phyloP scores from a whole-genome alignment of 2,329 filamentous ascomycete genomes.

The Aspergillus flavus region DNA sequence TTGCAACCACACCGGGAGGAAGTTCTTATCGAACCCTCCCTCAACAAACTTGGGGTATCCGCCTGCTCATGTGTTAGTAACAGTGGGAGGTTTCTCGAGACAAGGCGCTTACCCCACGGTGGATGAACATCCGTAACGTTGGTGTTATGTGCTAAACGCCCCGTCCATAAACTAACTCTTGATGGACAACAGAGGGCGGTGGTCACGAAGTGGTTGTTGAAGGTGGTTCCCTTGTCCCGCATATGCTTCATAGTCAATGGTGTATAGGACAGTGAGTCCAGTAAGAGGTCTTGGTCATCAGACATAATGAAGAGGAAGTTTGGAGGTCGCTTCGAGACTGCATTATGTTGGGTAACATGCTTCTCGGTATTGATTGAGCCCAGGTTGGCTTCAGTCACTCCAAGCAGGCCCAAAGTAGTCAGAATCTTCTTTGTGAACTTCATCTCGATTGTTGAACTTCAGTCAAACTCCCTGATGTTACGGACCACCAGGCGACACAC shows the following conservation, averaged over 20 bases:
- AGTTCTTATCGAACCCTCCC: conserved; percentile 54
- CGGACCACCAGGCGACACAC: background rate
- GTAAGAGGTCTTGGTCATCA: conserved; percentile 67
- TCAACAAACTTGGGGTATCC: conserved; percentile 55
- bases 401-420: background rate
- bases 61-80: conserved; percentile 19
- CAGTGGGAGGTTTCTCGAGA: background rate
- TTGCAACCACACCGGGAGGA: conserved; percentile 57
- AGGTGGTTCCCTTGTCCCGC: conserved; percentile 60
- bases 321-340: conserved; percentile 23
- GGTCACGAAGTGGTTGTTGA: conserved; percentile 66
- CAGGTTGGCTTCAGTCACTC: background rate
- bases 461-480: background rate
- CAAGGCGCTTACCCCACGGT: conserved; percentile 50
- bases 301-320: conserved; percentile 70
- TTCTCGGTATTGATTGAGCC: background rate
- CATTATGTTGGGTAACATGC: background rate
- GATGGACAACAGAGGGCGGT: conserved; percentile 70
- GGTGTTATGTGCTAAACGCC: conserved; percentile 69
- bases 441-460: background rate
- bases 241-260: conserved; percentile 60
- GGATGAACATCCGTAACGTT: conserved; percentile 65
- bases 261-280: conserved; percentile 65
- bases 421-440: background rate
- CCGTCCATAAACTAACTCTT: conserved; percentile 66